Conservation (phyloP, 352 stramenopile species). For the Phytophthora hybrid region DNA sequence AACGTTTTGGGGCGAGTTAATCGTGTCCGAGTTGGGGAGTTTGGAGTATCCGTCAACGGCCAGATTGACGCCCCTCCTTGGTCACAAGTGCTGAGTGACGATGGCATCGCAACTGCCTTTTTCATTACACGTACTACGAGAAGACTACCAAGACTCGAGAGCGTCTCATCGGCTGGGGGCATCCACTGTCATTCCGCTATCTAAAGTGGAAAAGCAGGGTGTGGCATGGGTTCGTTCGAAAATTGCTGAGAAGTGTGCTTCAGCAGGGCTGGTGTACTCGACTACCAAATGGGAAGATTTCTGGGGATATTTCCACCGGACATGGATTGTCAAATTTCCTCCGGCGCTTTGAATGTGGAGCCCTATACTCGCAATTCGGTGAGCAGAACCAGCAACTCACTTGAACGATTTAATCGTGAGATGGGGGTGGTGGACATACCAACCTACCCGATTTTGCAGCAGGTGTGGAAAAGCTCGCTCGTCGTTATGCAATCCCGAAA, state of each 20-base stretch:
- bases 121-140: background rate
- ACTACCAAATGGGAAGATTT: slow-evolving; percentile 11
- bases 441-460: slow-evolving; percentile 23
- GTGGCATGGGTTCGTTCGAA: background rate
- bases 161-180: background rate
- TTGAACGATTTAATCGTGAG: slow-evolving; percentile 36
- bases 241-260: background rate
- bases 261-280: background rate
- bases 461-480: slow-evolving; percentile 18
- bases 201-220: slow-evolving; percentile 11
- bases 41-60: slow-evolving; percentile 1
- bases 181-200: slow-evolving; percentile 11
- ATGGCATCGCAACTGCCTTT: background rate
- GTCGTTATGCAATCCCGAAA: background rate
- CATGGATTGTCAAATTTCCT: slow-evolving; percentile 1
- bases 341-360: slow-evolving; percentile 10
- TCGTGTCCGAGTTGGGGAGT: background rate
- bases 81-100: background rate
- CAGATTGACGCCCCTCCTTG: slow-evolving; percentile 1
- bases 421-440: slow-evolving; percentile 16
- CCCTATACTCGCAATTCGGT: background rate
- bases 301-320: slow-evolving; percentile 7
- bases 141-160: background rate
- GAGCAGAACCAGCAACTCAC: slow-evolving; percentile 27
- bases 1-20: background rate